These are phyloP conservation scores for Cladosporium sp. DNA, from an alignment of 2,329 filamentous ascomycete genomes.

Conservation along the genomic window DNA sequence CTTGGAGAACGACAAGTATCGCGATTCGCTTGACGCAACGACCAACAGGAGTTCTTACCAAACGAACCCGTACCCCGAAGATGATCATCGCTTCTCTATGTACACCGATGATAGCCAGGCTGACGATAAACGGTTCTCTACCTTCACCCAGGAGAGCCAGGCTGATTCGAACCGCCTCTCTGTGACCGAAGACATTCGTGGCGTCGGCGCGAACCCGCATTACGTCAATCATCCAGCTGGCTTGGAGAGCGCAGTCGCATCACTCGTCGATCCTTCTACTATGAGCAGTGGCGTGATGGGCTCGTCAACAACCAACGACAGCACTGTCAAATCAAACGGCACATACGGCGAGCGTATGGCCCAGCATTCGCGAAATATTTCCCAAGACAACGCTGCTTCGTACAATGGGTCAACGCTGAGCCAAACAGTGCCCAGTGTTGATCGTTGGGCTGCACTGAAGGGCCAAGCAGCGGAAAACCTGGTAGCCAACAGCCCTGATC, in stretches of 20 bases:
- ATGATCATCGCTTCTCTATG: constrained; percentile 52
- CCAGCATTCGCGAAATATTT: constrained; percentile 24
- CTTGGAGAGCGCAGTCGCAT: constrained; percentile 88
- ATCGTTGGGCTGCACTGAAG: constrained; percentile 41
- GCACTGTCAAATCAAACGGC: constrained; percentile 18
- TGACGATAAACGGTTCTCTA: constrained; percentile 38
- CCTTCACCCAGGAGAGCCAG: constrained; percentile 47
- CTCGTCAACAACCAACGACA: constrained; percentile 24
- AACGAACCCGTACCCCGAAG: constrained; percentile 55
- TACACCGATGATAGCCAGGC: constrained; percentile 55
- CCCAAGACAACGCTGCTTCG: constrained; percentile 30
- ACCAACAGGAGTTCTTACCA: constrained; percentile 40
- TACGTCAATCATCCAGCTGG: constrained; percentile 71
- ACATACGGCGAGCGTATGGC: constrained; percentile 27
- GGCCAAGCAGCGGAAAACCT: constrained; percentile 43
- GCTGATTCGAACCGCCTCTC: constrained; percentile 45
- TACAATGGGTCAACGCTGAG: constrained; percentile 36
- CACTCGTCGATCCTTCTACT: constrained; percentile 79
- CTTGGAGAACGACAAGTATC: constrained; percentile 60
- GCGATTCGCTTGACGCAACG: constrained; percentile 41
- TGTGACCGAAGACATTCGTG: constrained; percentile 63
- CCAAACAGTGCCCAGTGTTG: constrained; percentile 33
- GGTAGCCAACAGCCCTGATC: constrained; percentile 19
- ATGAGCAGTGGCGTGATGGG: constrained; percentile 50
- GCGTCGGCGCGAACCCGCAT: constrained; percentile 71